Evolutionary conservation across 371 early-diverging fungal genomes (phyloP).

Genomic region (Mortierella sp.): DNA sequence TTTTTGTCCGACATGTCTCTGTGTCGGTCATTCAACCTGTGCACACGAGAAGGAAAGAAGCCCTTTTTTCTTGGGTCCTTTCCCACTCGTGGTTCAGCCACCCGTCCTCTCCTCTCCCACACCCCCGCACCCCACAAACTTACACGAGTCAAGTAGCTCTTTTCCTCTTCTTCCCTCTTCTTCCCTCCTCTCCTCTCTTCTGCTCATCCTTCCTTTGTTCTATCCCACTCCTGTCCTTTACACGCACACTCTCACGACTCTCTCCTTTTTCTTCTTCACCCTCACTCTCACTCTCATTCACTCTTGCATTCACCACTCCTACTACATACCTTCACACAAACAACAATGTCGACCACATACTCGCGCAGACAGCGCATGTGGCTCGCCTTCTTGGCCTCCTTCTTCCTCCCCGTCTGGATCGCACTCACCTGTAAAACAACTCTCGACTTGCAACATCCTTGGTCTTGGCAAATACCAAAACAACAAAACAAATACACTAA

Average conservation of each 20-base stretch:
- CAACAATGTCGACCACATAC: constrained; percentile 40
- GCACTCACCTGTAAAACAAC: constrained; percentile 42
- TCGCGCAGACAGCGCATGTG: constrained; percentile 57
- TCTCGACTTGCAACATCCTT: neutral
- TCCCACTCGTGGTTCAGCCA: neutral
- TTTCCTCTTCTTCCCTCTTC: neutral
- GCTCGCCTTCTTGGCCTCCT: constrained; percentile 54
- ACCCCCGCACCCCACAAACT: neutral
- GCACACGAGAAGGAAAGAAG: too few species aligned
- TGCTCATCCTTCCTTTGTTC: neutral
- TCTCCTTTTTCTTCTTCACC: neutral
- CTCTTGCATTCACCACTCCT: neutral
- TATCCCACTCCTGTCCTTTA: neutral
- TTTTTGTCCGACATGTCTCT: too few species aligned
- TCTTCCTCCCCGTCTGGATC: constrained; percentile 56
- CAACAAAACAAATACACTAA: neutral
- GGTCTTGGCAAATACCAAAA: neutral
- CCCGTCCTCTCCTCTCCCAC: neutral
- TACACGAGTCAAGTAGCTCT: neutral
- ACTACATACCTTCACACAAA: neutral
- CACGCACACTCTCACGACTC: constrained; percentile 10
- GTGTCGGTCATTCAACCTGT: too few species aligned
- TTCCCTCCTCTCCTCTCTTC: neutral
- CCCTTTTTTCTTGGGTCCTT: neutral
- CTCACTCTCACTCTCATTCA: neutral